These are phyloP conservation scores for Berberis vulgaris DNA, from an alignment of 164 flowering plant genomes.

Conservation along the genomic window DNA sequence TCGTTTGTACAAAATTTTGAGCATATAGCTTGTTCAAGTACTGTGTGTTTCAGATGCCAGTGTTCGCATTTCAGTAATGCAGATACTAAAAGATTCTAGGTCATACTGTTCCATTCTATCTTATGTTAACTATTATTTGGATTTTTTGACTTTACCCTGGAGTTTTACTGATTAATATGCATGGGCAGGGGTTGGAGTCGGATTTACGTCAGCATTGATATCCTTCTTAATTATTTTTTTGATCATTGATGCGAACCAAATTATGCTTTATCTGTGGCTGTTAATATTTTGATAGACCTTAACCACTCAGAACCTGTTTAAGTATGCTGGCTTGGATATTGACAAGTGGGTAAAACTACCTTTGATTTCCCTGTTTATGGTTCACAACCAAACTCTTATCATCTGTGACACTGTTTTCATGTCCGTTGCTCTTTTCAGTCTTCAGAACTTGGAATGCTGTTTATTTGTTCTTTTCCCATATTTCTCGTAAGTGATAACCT, in stretches of 20 bases:
- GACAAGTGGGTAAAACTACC: slow-evolving; percentile 64
- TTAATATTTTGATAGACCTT: slow-evolving; percentile 40
- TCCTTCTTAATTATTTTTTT: slow-evolving; percentile 47
- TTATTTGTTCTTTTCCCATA: slow-evolving; percentile 98
- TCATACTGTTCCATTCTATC: background rate
- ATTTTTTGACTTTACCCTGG: background rate
- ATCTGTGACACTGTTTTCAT: background rate
- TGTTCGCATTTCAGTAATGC: too few relatives aligned
- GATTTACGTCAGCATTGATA: slow-evolving; percentile 95
- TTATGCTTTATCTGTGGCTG: background rate
- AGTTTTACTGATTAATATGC: slow-evolving; percentile 9
- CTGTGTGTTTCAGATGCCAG: too few relatives aligned
- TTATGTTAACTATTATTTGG: background rate
- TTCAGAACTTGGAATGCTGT: slow-evolving; percentile 97
- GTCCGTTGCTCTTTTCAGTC: slow-evolving; percentile 38
- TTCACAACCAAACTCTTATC: slow-evolving; percentile 4
- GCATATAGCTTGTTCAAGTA: background rate
- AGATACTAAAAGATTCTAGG: background rate
- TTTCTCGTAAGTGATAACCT: slow-evolving; percentile 75
- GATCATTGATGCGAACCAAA: background rate
- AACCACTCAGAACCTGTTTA: slow-evolving; percentile 71
- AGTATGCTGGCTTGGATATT: slow-evolving; percentile 96
- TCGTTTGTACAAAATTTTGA: background rate
- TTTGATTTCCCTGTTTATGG: slow-evolving; percentile 5
- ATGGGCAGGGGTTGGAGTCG: slow-evolving; percentile 93